Base-by-base conservation (phyloP, 2,329 filamentous ascomycete species). In the Colletotrichum liriopes region DNA sequence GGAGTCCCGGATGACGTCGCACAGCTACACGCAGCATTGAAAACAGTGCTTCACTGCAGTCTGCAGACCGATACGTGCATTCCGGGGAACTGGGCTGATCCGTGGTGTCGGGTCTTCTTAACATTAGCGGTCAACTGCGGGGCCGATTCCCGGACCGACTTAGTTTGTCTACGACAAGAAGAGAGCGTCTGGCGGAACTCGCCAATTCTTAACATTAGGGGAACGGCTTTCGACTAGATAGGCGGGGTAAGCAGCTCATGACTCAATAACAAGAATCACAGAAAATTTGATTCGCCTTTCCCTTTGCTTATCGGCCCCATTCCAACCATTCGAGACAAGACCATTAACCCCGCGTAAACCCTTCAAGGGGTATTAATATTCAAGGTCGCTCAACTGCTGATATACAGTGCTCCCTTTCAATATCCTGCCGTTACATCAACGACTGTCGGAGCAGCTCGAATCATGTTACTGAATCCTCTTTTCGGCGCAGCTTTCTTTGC, bases 391-490 rank as follows among this genome's bases (percentile, higher is more conserved):
- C 55, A 26, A 16, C n/a, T 4, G 3, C 23, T 14, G 23, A 20
- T 54, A 11, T 32, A 2, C 14, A 18, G 5, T 29, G 8, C 4
- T 8, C 23, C 51, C 12, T 32, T 29, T 54, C n/a, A 12, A 7
- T 54, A 1, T 35, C 20, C 18, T 56, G 1, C 5, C 26, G 4
- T 56, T 29, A 14, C 32, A 20, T 56, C 16, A 39, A 8, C 32
- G 4, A 37, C 6, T 35, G 29, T 18, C 5, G 16, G 18, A 23
- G 23, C 16, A 16, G 37, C 26, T 45, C 29, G 41, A 23, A 71
- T 18, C 23, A 77, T 77, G 76, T 41, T 76, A 5, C 56, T 76
- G 59, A 73, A 71, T 20, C 76, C 75, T 5, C 14, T 55, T 5
- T 16, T 75, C 20, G 45, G 71, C 45, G 45, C 63, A 6, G 61